Conservation (phyloP, 1,284 basidiomycete species). For the Lentinula novae-zelandiae region DNA sequence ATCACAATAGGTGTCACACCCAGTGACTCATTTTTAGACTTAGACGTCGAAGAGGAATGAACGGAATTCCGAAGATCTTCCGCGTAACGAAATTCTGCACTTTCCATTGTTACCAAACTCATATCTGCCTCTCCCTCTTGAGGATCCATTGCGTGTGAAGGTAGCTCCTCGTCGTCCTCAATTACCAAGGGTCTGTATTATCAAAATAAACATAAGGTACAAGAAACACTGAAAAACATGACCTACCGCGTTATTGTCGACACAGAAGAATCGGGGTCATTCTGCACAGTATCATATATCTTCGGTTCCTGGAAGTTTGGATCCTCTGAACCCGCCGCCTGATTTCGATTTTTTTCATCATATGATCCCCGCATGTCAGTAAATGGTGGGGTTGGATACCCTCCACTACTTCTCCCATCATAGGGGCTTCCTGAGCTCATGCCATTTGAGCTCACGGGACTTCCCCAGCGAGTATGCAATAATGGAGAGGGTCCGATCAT, state of each 20-base stretch:
- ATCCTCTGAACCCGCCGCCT: not conserved
- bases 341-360: not conserved
- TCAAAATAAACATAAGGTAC: not conserved
- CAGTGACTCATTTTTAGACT: not conserved
- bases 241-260: constrained; percentile 25
- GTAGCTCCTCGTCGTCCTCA: constrained; percentile 38
- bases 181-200: constrained; percentile 26
- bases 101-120: constrained; percentile 8
- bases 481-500: constrained; percentile 16
- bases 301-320: not conserved
- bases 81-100: not conserved
- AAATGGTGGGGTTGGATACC: constrained; percentile 11
- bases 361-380: not conserved
- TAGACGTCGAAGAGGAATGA: not conserved
- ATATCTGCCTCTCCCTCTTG: constrained; percentile 6
- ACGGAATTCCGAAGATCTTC: not conserved
- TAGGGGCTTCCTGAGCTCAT: constrained; percentile 12
- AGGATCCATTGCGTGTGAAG: constrained; percentile 19
- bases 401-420: constrained; percentile 10
- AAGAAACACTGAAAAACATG: not conserved
- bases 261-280: constrained; percentile 30
- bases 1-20: not conserved
- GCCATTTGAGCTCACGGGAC: constrained; percentile 14
- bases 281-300: not conserved
- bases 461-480: constrained; percentile 18